phyloP scores from a whole-genome alignment of 331 rosid genomes.

The Malus hybrid region DNA sequence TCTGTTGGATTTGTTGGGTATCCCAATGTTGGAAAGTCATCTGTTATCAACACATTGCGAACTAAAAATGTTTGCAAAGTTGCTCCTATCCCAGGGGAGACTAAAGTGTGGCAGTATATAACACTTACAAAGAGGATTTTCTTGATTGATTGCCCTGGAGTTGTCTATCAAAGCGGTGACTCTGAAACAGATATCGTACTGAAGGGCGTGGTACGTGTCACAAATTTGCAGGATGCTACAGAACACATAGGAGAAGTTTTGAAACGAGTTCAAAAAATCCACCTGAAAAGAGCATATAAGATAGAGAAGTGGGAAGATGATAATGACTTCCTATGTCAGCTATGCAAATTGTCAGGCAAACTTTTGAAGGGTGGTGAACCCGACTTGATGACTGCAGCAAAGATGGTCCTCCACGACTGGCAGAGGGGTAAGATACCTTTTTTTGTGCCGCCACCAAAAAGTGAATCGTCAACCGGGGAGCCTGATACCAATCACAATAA shows the following conservation, averaged over 20 bases:
- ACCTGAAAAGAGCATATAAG: too few species aligned
- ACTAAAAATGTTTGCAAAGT: conserved; percentile 94
- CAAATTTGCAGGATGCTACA: too few species aligned
- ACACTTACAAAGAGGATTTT: conserved; percentile 93
- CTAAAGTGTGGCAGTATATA: conserved; percentile 94
- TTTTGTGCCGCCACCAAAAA: conserved; percentile 65
- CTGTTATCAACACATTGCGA: conserved; percentile 88
- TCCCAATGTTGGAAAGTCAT: conserved; percentile 97
- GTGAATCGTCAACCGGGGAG: conserved; percentile 36
- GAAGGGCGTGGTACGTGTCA: conserved; percentile 80
- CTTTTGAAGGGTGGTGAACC: conserved; percentile 95
- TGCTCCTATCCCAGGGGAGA: conserved; percentile 95
- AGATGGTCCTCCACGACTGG: conserved; percentile 95
- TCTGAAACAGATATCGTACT: conserved; percentile 84
- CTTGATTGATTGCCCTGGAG: conserved; percentile 89
- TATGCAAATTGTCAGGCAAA: conserved; percentile 71
- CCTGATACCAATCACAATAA: conserved; percentile 33
- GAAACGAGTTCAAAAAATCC: too few species aligned
- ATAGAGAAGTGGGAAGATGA: too few species aligned
- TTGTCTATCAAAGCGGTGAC: conserved; percentile 71
- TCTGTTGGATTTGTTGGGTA: conserved; percentile 95
- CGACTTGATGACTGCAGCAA: conserved; percentile 82
- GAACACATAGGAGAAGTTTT: too few species aligned
- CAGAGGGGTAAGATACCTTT: conserved; percentile 94
- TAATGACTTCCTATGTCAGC: conserved; percentile 75